Evolutionary conservation across 2,329 filamentous ascomycete species (phyloP).

Genomic region (Cercospora nicotianae): DNA sequence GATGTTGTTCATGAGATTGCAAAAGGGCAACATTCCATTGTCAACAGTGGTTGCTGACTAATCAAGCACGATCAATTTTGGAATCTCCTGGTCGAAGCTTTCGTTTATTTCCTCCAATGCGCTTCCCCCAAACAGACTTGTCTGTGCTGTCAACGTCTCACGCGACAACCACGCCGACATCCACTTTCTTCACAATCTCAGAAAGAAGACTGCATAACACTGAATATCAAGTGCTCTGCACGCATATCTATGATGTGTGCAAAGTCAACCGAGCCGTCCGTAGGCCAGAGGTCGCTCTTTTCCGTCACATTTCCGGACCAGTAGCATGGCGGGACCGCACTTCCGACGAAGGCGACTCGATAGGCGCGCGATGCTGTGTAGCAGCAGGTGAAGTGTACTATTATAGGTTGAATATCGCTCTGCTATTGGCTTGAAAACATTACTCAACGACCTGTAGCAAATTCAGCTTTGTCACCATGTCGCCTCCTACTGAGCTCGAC

Average conservation of each 20-base stretch:
- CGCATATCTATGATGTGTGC: not conserved
- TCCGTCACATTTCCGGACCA: not conserved
- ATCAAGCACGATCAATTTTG: not conserved
- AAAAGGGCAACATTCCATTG: not conserved
- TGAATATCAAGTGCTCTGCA: not conserved
- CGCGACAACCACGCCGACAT: not conserved
- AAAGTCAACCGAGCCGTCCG: not conserved
- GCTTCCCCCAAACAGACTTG: not conserved
- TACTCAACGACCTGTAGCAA: not conserved
- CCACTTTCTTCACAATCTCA: not conserved
- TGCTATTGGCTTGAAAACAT: not conserved
- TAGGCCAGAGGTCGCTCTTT: not conserved
- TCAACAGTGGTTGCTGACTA: not conserved
- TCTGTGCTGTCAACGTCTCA: not conserved
- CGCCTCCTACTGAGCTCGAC: constrained; percentile 1
- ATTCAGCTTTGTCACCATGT: not conserved
- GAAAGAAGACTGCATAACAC: not conserved
- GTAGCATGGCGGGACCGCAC: not conserved
- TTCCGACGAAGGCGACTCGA: not conserved
- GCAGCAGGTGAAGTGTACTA: not conserved
- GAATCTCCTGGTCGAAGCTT: not conserved
- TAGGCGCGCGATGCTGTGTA: not conserved
- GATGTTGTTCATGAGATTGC: not conserved
- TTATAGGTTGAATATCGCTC: not conserved
- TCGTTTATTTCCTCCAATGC: not conserved